Conservation (phyloP, 345 rosid genomes). For the Bruguiera sexangula region DNA sequence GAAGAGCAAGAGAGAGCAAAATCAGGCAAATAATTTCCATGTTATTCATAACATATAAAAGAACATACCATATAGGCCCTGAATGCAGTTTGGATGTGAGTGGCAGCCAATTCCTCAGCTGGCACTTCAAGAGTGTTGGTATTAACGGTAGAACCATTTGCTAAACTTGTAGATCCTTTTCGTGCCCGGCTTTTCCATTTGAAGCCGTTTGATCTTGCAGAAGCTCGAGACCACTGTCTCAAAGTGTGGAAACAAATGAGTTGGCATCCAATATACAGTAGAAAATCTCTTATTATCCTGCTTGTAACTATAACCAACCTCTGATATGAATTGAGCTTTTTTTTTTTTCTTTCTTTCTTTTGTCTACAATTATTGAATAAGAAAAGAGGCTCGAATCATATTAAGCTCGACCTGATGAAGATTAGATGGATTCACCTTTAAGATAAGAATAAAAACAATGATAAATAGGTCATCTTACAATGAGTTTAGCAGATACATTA, state of each 20-base stretch:
- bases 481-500: neutral
- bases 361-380: neutral
- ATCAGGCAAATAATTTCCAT: too few relatives aligned
- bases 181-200: conserved; percentile 43
- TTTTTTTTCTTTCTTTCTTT: too few relatives aligned
- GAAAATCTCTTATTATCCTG: too few relatives aligned
- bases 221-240: conserved; percentile 49
- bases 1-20: too few relatives aligned
- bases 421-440: neutral
- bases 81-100: conserved; percentile 48
- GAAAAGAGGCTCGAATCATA: neutral
- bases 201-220: conserved; percentile 57
- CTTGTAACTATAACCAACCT: too few relatives aligned
- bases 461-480: conserved; percentile 1
- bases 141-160: conserved; percentile 14
- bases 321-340: too few relatives aligned
- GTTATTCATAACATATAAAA: too few relatives aligned
- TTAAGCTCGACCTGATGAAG: neutral
- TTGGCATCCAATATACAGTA: too few relatives aligned
- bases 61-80: conserved; percentile 63
- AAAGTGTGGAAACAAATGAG: conserved; percentile 10
- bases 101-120: conserved; percentile 31
- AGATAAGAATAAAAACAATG: neutral
- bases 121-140: conserved; percentile 12
- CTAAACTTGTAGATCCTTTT: conserved; percentile 22